Evolutionary conservation across 768 basidiomycete genomes (phyloP).

Genomic region (Hericium alpestre): DNA sequence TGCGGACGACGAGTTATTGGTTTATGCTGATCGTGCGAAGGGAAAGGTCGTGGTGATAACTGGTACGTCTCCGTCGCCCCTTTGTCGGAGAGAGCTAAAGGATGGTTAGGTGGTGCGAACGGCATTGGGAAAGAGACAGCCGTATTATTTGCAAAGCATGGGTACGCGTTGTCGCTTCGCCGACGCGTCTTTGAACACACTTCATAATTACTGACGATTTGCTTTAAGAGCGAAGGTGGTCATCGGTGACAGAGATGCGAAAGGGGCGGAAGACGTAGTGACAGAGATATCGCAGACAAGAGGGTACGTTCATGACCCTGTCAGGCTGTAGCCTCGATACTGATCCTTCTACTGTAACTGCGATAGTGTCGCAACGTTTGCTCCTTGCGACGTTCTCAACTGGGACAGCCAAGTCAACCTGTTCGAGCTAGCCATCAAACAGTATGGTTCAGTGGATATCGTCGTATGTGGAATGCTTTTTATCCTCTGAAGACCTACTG

Average conservation of each 20-base stretch:
- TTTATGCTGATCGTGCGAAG: background rate
- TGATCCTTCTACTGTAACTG: background rate
- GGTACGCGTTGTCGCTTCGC: conserved; percentile 5
- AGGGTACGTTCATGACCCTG: conserved; percentile 8
- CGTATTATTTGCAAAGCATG: conserved; percentile 13
- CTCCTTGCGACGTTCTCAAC: conserved; percentile 13
- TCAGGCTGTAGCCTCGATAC: background rate
- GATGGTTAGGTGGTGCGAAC: conserved; percentile 12
- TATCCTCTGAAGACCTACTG: background rate
- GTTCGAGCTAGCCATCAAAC: conserved; percentile 19
- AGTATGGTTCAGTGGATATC: conserved; percentile 21
- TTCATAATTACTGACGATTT: background rate
- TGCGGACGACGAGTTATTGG: conserved; percentile 4
- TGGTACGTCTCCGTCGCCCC: background rate
- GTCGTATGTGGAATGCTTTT: conserved; percentile 16
- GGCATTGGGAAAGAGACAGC: conserved; percentile 20
- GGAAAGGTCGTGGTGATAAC: conserved; percentile 10
- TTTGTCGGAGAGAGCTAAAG: background rate
- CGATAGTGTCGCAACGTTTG: conserved; percentile 7
- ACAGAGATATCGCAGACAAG: conserved; percentile 5
- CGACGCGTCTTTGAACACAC: background rate
- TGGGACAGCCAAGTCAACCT: conserved; percentile 20
- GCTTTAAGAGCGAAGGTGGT: conserved; percentile 8
- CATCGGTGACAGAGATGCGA: conserved; percentile 7
- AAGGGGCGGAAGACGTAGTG: conserved; percentile 6